Percentiles rank a stretch among this genome's conserved stretches.
These are phyloP conservation scores for Penicillium sp. DNA, from an alignment of 2,329 filamentous ascomycete species.

Conservation along the genomic window DNA sequence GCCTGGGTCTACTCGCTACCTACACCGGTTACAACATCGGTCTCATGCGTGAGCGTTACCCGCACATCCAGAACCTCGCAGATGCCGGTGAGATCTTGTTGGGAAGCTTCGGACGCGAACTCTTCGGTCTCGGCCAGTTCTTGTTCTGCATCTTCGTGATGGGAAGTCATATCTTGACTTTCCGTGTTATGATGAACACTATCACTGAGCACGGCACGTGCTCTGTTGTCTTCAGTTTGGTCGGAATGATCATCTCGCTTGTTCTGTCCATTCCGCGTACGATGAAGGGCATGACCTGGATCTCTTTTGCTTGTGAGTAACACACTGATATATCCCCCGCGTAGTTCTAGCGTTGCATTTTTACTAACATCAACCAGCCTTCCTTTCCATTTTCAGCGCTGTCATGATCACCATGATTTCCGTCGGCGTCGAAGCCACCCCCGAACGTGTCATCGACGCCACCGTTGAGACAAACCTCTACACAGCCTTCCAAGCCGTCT, in stretches of 20 bases:
- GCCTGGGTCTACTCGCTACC: constrained; percentile 59
- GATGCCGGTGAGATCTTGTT: constrained; percentile 68
- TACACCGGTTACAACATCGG: constrained; percentile 66
- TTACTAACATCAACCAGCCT: constrained; percentile 42
- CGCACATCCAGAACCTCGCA: constrained; percentile 67
- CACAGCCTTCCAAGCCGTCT: constrained; percentile 65
- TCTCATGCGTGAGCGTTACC: constrained; percentile 61
- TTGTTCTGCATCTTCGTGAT: constrained; percentile 71
- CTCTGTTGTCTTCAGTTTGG: constrained; percentile 64
- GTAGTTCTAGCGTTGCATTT: no score
- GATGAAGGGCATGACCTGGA: constrained; percentile 64
- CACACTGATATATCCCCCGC: neutral
- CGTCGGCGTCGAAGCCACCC: constrained; percentile 59
- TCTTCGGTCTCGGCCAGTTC: constrained; percentile 65
- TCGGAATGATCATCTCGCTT: constrained; percentile 63
- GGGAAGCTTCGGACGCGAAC: constrained; percentile 64
- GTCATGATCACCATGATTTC: constrained; percentile 70
- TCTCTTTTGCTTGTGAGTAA: constrained; percentile 54
- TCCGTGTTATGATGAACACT: constrained; percentile 69
- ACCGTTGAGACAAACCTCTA: constrained; percentile 52
- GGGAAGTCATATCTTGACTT: constrained; percentile 71
- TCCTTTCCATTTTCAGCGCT: constrained; percentile 65
- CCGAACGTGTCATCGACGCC: constrained; percentile 40
- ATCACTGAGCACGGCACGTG: constrained; percentile 66
- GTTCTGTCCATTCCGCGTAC: constrained; percentile 57